phyloP scores from a whole-genome alignment of 2,329 filamentous ascomycete genomes.

The Pseudogymnoascus sp. region DNA sequence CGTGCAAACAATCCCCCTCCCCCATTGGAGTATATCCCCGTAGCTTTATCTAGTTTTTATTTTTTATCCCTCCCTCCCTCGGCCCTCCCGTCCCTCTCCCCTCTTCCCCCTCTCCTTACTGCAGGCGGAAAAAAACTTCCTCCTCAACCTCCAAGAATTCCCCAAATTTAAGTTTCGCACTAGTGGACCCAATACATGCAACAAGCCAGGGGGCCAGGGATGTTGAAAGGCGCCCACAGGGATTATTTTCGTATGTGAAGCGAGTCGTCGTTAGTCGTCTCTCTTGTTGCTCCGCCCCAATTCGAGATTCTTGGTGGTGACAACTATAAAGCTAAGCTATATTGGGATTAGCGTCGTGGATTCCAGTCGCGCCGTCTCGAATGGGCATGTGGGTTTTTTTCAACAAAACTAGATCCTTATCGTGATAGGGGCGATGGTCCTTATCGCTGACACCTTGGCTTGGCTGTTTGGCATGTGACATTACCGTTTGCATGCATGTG shows the following conservation, averaged over 20 bases:
- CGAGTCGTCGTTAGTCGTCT: neutral
- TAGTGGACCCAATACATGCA: constrained; percentile 3
- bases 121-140: neutral
- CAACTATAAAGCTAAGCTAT: neutral
- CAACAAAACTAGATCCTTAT: neutral
- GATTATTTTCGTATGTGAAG: neutral
- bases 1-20: neutral
- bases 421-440: neutral
- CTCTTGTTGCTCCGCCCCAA: neutral
- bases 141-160: neutral
- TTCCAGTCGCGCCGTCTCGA: neutral
- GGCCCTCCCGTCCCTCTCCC: neutral
- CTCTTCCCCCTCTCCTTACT: neutral
- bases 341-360: neutral
- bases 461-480: neutral
- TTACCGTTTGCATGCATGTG: neutral
- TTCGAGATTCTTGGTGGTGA: neutral
- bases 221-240: no score
- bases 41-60: neutral
- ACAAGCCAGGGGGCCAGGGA: no score
- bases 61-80: no score
- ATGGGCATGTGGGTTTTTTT: neutral
- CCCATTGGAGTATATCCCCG: neutral
- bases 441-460: constrained; percentile 6
- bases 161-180: constrained; percentile 3